Base-by-base conservation (phyloP, 2,329 filamentous ascomycete species). In the Lachnellula arida region DNA sequence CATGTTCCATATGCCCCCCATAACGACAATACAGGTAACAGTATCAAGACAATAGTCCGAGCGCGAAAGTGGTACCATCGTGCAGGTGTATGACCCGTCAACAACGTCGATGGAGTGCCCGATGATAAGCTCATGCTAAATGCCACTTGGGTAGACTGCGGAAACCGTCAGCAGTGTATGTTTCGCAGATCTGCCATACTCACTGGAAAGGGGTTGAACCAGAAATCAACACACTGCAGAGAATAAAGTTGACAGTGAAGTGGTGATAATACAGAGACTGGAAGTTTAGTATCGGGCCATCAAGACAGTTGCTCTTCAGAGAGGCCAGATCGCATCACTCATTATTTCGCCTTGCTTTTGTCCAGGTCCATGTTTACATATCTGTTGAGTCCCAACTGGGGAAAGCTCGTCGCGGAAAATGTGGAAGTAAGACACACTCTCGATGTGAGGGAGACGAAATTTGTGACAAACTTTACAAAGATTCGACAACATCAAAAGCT, bases 11-110 rank as follows among this genome's bases (percentile, higher is more conserved):
- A 62, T 2, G 42, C 28, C 1, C 62, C 65, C 2, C 55, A 5
- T 2, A 65, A 25, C 2, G 60, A 64, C 15, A 67, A 51, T 6
- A 65, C 5, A 8, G 64, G 65, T 1, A 67, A 59, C 22, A 52
- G 4, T 11, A 61, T 37, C 9, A 66, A 51, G 11, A 60, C 50
- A 28, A 57, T 50, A 12, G 49, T 60, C 14, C 63, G 60, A 11
- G 59, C 44, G 1, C 55, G 61, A 17, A 54, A 28, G 15, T 49
- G 52, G 47, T 57, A 60, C 58, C 56, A 59, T 48, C 51, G 32
- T 14, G 39, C n/a, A 12, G 56, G 19, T 17, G 12, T 51, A 49
- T 43, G 25, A 14, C 50, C 49, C n/a, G 40, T 35, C 9, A 52
- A 14, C 22, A 22, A 14, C 14, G 17, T 28, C 28, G 44, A 47